Conservation (phyloP, 805 yeast species). For the Nakazawaea laoshanensis region DNA sequence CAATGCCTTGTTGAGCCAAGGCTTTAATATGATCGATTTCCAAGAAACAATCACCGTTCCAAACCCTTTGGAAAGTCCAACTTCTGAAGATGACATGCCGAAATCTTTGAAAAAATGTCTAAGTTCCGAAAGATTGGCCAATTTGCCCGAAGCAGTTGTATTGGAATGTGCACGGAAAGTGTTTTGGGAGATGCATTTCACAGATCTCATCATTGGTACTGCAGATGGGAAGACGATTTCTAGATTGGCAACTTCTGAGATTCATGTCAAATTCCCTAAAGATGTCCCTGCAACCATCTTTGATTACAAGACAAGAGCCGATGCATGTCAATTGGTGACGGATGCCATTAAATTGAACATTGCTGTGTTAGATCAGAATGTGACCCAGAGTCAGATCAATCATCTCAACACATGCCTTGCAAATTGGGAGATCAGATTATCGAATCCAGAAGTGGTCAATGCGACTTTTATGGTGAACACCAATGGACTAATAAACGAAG, state of each 20-base stretch:
- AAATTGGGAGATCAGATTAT: conserved; percentile 40
- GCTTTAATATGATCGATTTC: conserved; percentile 3
- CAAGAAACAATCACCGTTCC: neutral
- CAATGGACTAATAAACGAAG: conserved; percentile 41
- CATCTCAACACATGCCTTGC: conserved; percentile 39
- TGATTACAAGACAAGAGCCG: conserved; percentile 39
- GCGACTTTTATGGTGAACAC: conserved; percentile 33
- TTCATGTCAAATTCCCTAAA: conserved; percentile 31
- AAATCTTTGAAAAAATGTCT: no score
- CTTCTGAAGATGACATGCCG: conserved; percentile 4
- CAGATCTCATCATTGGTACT: conserved; percentile 45
- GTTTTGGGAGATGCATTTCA: conserved; percentile 44
- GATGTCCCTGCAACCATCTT: conserved; percentile 25
- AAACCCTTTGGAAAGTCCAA: conserved; percentile 14
- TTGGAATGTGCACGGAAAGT: conserved; percentile 32
- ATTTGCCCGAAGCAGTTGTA: conserved; percentile 6
- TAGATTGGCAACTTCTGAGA: conserved; percentile 24
- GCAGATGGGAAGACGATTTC: conserved; percentile 42
- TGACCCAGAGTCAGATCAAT: conserved; percentile 23
- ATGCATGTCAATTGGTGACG: conserved; percentile 37
- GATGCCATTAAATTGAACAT: conserved; percentile 40
- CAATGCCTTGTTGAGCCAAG: conserved; percentile 4
- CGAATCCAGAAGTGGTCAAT: conserved; percentile 31
- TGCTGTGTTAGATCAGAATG: conserved; percentile 31
- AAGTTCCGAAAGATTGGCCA: conserved; percentile 12